A percentile compares a stretch with the other conserved stretches of the same genome.
Conservation (phyloP, 2,329 filamentous ascomycete species). For the Aaosphaeria pasadenensis region DNA sequence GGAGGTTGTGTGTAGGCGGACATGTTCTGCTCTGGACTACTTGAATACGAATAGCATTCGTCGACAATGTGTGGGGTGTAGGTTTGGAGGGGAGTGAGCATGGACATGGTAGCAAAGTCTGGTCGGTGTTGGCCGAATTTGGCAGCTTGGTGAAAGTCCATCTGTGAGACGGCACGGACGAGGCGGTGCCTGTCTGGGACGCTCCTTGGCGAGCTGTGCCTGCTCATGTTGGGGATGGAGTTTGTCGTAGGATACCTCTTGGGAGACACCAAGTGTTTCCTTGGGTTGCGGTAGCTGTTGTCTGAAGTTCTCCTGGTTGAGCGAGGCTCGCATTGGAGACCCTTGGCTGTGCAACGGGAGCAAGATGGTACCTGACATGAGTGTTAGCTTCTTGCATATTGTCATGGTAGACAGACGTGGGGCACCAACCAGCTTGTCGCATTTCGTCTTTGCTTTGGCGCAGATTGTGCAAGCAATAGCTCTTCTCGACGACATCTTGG, state of each 20-base stretch:
- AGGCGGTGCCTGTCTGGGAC: constrained; percentile 15
- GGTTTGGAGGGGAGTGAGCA: constrained; percentile 25
- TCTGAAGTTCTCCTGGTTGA: constrained; percentile 37
- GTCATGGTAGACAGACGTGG: not conserved
- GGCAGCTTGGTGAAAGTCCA: constrained; percentile 24
- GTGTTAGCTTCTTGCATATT: not conserved
- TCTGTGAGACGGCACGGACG: constrained; percentile 22
- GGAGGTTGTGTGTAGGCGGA: constrained; percentile 7
- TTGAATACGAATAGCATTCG: constrained; percentile 20
- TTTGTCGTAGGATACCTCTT: constrained; percentile 22
- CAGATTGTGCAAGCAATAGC: constrained; percentile 39
- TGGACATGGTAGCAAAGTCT: constrained; percentile 18
- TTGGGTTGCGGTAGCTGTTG: constrained; percentile 25
- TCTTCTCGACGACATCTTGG: constrained; percentile 29
- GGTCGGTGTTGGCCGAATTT: constrained; percentile 23
- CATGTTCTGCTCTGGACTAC: constrained; percentile 20
- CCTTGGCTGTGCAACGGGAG: constrained; percentile 34
- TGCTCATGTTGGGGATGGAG: constrained; percentile 15
- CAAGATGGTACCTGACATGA: constrained; percentile 29
- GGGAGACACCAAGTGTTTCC: constrained; percentile 22
- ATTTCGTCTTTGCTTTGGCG: constrained; percentile 38
- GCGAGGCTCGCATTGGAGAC: constrained; percentile 33
- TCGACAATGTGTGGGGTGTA: constrained; percentile 20
- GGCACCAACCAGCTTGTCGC: constrained; percentile 33
- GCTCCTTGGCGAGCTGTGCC: constrained; percentile 19